Percentiles rank a stretch among this genome's conserved stretches.
These are phyloP conservation scores for Aureobasidium sp. DNA, from an alignment of 2,329 filamentous ascomycete genomes.

Conservation along the genomic window DNA sequence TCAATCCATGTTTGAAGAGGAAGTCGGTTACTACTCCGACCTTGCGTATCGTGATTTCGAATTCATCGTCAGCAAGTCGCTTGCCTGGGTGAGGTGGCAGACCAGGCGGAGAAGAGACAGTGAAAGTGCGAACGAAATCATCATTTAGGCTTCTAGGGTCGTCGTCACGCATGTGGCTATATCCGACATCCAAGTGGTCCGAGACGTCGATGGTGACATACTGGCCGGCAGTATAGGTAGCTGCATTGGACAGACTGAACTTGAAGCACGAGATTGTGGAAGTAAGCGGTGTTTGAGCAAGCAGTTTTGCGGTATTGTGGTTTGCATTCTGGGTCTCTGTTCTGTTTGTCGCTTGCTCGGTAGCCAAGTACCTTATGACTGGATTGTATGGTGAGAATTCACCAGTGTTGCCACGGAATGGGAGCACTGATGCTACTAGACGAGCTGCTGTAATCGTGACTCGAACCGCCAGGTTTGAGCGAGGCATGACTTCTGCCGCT, in stretches of 20 bases:
- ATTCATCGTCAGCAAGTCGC: conserved; percentile 33
- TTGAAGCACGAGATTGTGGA: conserved; percentile 60
- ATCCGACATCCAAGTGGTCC: conserved; percentile 61
- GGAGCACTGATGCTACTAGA: conserved; percentile 56
- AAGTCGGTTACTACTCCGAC: conserved; percentile 61
- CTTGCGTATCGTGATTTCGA: conserved; percentile 65
- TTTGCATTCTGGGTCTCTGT: conserved; percentile 4
- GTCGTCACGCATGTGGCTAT: conserved; percentile 74
- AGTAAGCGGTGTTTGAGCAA: conserved; percentile 52
- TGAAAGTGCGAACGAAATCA: conserved; percentile 77
- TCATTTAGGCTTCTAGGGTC: conserved; percentile 76
- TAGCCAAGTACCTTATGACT: conserved; percentile 53
- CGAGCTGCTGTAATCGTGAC: conserved; percentile 53
- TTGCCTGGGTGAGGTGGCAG: conserved; percentile 19
- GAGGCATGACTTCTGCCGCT: conserved; percentile 55
- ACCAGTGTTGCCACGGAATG: conserved; percentile 54
- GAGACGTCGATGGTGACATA: conserved; percentile 70
- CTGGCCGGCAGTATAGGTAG: conserved; percentile 59
- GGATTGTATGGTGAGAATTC: conserved; percentile 74
- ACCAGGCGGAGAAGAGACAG: conserved; percentile 55
- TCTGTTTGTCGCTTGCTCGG: conserved; percentile 42
- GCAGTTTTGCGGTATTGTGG: conserved; percentile 44
- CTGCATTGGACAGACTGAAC: conserved; percentile 39
- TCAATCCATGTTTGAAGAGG: conserved; percentile 42
- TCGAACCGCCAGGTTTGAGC: conserved; percentile 63